These are phyloP conservation scores for Boeremia lycopersici DNA, from an alignment of 2,329 filamentous ascomycete species.

Conservation along the genomic window DNA sequence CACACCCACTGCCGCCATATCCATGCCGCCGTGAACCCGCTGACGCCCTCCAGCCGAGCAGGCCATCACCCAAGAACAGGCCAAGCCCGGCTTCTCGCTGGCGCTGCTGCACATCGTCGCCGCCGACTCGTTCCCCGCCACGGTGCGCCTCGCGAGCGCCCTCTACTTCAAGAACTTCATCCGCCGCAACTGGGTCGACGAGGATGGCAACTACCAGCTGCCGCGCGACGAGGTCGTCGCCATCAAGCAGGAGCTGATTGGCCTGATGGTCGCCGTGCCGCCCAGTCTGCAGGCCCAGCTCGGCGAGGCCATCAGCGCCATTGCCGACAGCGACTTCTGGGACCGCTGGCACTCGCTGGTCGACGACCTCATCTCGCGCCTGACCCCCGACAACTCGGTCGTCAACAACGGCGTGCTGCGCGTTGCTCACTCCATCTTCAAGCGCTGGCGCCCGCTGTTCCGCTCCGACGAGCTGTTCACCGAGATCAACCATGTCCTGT, in stretches of 20 bases:
- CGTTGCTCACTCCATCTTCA: slow-evolving; percentile 98
- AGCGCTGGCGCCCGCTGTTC: slow-evolving; percentile 92
- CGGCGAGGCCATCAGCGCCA: slow-evolving; percentile 94
- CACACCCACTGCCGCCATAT: no score
- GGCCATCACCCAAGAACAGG: slow-evolving; percentile 77
- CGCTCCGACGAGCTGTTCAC: slow-evolving; percentile 89
- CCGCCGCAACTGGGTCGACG: slow-evolving; percentile 90
- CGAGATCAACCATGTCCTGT: slow-evolving; percentile 95
- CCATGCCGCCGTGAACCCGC: no score
- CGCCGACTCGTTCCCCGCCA: slow-evolving; percentile 71
- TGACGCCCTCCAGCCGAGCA: slow-evolving; percentile 70
- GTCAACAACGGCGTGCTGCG: slow-evolving; percentile 94
- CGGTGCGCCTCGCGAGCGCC: slow-evolving; percentile 84
- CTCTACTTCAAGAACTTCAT: slow-evolving; percentile 99
- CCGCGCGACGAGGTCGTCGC: slow-evolving; percentile 79
- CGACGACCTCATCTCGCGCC: slow-evolving; percentile 84
- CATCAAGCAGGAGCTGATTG: slow-evolving; percentile 95
- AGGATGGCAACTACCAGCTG: slow-evolving; percentile 92
- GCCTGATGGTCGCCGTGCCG: slow-evolving; percentile 93
- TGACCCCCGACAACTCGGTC: slow-evolving; percentile 80
- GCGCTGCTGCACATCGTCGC: slow-evolving; percentile 87
- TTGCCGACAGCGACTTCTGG: slow-evolving; percentile 98
- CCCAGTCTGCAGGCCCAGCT: slow-evolving; percentile 88
- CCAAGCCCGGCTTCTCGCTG: slow-evolving; percentile 86
- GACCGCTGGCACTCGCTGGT: slow-evolving; percentile 95